phyloP scores from a whole-genome alignment of 2,329 filamentous ascomycete genomes.

The Alternaria brassicae region DNA sequence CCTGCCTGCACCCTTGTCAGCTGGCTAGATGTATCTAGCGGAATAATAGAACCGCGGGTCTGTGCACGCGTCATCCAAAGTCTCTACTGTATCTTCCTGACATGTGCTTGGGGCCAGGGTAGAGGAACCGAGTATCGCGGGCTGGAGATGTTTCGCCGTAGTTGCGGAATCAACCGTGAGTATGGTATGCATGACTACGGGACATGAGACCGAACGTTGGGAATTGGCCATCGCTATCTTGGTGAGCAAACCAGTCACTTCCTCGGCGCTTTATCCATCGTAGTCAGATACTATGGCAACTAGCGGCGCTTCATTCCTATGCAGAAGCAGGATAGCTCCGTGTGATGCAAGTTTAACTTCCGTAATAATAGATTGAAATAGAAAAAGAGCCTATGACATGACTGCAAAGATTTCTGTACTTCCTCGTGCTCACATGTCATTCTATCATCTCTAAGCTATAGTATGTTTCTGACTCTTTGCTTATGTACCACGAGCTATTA shows the following conservation, averaged over 20 bases:
- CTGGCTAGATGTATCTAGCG: constrained; percentile 15
- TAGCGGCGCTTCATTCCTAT: background rate
- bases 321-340: background rate
- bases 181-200: background rate
- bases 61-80: background rate
- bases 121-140: background rate
- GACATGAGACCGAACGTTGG: constrained; percentile 1
- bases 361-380: background rate
- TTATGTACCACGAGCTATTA: background rate
- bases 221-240: background rate
- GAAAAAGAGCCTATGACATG: background rate
- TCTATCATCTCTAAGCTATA: background rate
- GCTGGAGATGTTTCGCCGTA: background rate
- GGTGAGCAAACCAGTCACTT: background rate
- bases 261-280: background rate
- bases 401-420: background rate
- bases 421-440: background rate
- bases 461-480: too few species aligned
- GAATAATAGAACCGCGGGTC: constrained; percentile 8
- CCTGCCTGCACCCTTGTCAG: constrained; percentile 1
- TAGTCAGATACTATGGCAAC: background rate
- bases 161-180: background rate
- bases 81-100: background rate
- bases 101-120: background rate
- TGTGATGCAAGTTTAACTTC: background rate